Evolutionary conservation across 1,139 yeast species (phyloP).

Genomic region (Sugiyamaella paludigena): DNA sequence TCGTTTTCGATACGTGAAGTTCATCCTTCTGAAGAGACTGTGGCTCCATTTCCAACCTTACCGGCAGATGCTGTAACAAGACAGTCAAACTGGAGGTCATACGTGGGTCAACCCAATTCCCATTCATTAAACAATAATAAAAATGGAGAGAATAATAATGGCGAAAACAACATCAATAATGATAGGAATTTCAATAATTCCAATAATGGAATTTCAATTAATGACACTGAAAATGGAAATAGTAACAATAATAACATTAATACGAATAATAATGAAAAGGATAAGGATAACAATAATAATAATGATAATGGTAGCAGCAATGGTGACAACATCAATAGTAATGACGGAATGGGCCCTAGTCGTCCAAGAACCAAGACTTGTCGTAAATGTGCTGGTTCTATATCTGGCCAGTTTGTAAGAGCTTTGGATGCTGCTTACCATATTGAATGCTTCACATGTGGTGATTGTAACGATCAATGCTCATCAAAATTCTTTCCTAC

Average conservation of each 20-base stretch:
- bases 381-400: conserved; percentile 60
- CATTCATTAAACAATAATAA: neutral
- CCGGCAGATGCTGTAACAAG: neutral
- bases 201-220: neutral
- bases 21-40: neutral
- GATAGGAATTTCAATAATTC: neutral
- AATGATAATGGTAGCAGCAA: neutral
- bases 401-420: conserved; percentile 79
- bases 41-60: neutral
- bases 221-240: conserved; percentile 1
- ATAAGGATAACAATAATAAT: conserved; percentile 1
- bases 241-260: neutral
- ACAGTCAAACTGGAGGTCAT: conserved; percentile 10
- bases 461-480: conserved; percentile 76
- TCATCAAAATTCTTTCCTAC: conserved; percentile 68
- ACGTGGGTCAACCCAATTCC: neutral
- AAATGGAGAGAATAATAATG: neutral
- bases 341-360: neutral
- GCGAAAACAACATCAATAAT: neutral
- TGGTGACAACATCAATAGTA: conserved; percentile 1
- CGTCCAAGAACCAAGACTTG: conserved; percentile 41
- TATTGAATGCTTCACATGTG: conserved; percentile 81
- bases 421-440: conserved; percentile 81
- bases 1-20: conserved; percentile 17
- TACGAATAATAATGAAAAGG: conserved; percentile 1